Evolutionary conservation across 345 rosid genomes (phyloP).

Genomic region (Pugionium dolabratum): DNA sequence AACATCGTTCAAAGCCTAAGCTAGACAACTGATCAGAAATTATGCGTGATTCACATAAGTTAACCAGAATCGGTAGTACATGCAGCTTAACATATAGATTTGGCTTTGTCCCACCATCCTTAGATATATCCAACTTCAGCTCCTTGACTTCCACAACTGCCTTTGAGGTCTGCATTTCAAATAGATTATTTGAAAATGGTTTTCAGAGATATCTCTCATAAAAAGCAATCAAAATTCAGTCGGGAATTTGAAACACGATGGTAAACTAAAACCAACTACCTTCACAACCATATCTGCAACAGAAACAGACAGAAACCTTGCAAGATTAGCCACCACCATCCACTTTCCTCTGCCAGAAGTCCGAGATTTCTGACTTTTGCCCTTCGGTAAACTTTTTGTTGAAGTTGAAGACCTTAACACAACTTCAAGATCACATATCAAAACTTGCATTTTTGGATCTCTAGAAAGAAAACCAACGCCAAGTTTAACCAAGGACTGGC

Average conservation of each 20-base stretch:
- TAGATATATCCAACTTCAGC: conserved; percentile 68
- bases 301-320: conserved; percentile 87
- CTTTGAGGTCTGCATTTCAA: conserved; percentile 65
- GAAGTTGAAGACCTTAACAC: conserved; percentile 74
- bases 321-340: conserved; percentile 87
- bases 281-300: conserved; percentile 79
- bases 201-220: conserved; percentile 1
- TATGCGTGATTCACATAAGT: conserved; percentile 60
- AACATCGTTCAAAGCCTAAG: conserved; percentile 46
- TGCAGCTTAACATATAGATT: conserved; percentile 67
- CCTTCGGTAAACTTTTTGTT: conserved; percentile 51
- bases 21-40: conserved; percentile 58
- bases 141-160: conserved; percentile 73
- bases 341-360: conserved; percentile 82
- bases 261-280: conserved; percentile 47
- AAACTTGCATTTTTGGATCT: conserved; percentile 86
- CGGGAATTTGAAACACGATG: not conserved
- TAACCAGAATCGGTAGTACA: conserved; percentile 64
- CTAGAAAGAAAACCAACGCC: conserved; percentile 87
- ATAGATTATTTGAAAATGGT: conserved; percentile 1
- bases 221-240: not conserved
- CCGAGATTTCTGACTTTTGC: conserved; percentile 55
- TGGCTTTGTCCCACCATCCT: conserved; percentile 72
- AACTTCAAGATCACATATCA: conserved; percentile 82
- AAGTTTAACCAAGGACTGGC: conserved; percentile 90